Evolutionary conservation across 176 grass and related monocot species (phyloP), one percentile per base, ranked within the genome.

Genomic region (Avena atlantica): DNA sequence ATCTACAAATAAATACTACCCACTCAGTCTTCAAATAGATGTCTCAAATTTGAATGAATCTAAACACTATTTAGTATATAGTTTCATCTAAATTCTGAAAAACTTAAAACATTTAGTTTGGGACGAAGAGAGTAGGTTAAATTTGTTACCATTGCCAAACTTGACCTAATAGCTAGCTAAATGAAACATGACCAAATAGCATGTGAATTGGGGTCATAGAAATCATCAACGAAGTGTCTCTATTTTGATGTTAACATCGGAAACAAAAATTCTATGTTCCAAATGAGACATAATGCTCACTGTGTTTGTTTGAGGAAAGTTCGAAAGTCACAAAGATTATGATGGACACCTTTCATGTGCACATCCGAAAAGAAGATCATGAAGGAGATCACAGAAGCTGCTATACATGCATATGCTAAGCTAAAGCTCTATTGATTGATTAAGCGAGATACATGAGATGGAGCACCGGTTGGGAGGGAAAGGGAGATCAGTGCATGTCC

Each of bases 361-460:
- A 17, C 73, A 84, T 79, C 62, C 50, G 84, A 49, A 72, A 88
- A 83, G 51, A 13, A 62, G 53, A 84, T 82, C 36, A 40, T 36
- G 5, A 47, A 80, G 56, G 88, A 34, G 57, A 85, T 85, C 88
- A 81, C 78, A 55, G 13, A 60, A 61, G 64, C 29, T 12, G 24
- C 59, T 1, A 36, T 74, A 13, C 4, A 62, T 58, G 65, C 20
- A n/a, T 47, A 74, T 14, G 23, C 73, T 19, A 15, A 76, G 47
- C 72, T 31, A 63, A 84, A 84, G 70, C 42, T 84, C 12, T 56
- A 62, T 47, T 59, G 52, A 83, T 74, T 49, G 42, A 82, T 70
- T 70, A 55, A 48, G 53, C 53, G 44, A 84, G 81, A 74, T 84
- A 74, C 58, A 57, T 51, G 27, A 37, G 79, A 76, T 68, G 62